Evolutionary conservation across 805 yeast genomes (phyloP), one percentile per base, ranked within the genome.

Genomic region (Lachancea cidri): DNA sequence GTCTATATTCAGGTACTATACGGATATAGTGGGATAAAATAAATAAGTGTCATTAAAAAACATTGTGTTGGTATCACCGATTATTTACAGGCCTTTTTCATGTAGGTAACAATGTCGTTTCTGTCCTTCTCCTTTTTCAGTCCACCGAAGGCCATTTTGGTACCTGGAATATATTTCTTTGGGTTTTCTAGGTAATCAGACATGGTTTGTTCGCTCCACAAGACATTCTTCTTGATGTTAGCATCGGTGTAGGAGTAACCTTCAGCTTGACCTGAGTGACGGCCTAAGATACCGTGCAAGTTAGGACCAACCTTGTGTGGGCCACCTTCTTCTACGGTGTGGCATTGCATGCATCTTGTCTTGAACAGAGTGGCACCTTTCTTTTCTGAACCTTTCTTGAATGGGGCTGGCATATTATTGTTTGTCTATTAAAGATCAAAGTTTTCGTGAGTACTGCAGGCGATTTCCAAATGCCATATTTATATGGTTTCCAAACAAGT

Each of bases 81-180:
- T 63, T 73, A 75, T 69, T 75, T 74, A 52, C 70, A 53, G 44
- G 81, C 81, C 44, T 61, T 58, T 32, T 60, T 63, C 67, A 91
- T 77, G 84, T 87, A 91, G 60, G 98, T 79, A 64, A 91, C 73
- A 70, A 93, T 75, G 70, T 93, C 98, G 75, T 86, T 86, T 83
- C 98, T 87, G 79, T 93, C 98, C 83, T 88, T 91, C 54, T 88
- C 83, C 81, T 93, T 93, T 89, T 93, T 93, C 73, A 93, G 81
- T 76, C 98, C 98, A 75, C 96, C 98, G 63, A 91, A 93, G 54
- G 98, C 98, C 98, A 93, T 93, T 85, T 93, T 93, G 77, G 98
- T 93, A 72, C 98, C 98, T 68, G 98, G 98, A 59, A 93, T 88
- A 79, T 88, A 93, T 77, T 93, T 93, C 94, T 93, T 93, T 76